Evolutionary conservation across 805 yeast species (phyloP).

Genomic region (Candida insectalens): DNA sequence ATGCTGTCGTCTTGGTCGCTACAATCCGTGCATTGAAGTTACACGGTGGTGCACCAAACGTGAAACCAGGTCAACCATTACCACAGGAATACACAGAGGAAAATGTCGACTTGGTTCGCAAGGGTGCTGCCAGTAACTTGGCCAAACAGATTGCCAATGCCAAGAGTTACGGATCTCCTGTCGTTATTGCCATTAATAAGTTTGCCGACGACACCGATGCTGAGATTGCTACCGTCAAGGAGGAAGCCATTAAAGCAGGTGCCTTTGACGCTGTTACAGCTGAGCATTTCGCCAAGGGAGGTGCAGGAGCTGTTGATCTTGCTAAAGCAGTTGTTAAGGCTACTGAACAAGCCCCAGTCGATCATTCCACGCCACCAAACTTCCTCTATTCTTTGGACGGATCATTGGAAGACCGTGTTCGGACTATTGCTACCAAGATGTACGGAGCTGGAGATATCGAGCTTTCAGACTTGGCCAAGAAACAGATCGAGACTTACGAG

Average conservation of each 20-base stretch:
- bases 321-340: slow-evolving; percentile 65
- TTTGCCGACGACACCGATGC: slow-evolving; percentile 63
- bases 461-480: slow-evolving; percentile 57
- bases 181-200: slow-evolving; percentile 74
- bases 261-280: slow-evolving; percentile 72
- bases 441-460: slow-evolving; percentile 72
- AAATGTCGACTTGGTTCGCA: slow-evolving; percentile 55
- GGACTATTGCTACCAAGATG: slow-evolving; percentile 61
- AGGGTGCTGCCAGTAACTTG: slow-evolving; percentile 60
- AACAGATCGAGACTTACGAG: slow-evolving; percentile 58
- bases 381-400: slow-evolving; percentile 53
- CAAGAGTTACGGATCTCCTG: slow-evolving; percentile 63
- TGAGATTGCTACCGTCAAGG: slow-evolving; percentile 60
- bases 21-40: slow-evolving; percentile 78
- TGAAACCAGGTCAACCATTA: slow-evolving; percentile 74
- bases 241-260: slow-evolving; percentile 66
- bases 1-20: slow-evolving; percentile 72
- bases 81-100: slow-evolving; percentile 67
- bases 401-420: slow-evolving; percentile 58
- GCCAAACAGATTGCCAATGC: slow-evolving; percentile 73
- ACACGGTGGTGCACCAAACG: slow-evolving; percentile 87
- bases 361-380: slow-evolving; percentile 14
- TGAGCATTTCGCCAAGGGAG: slow-evolving; percentile 86
- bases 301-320: slow-evolving; percentile 65
- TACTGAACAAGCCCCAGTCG: slow-evolving; percentile 29